Base-by-base conservation (phyloP, 768 basidiomycete species). In the Leucosporidium creatinivorum region DNA sequence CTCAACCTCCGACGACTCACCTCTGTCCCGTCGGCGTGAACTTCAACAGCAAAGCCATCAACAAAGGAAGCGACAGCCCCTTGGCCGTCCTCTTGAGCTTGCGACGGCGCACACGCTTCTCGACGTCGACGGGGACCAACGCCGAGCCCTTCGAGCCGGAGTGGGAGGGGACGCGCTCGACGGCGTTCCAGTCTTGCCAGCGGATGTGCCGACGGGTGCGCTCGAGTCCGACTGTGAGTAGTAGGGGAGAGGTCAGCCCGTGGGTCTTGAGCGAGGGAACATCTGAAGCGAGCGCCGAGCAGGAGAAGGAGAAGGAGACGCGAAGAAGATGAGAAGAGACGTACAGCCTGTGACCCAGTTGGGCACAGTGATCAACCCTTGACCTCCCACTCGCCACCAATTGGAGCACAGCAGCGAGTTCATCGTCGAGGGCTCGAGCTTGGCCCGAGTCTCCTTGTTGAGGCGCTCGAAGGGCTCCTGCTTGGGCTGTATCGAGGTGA, bases 401-500 rank as follows among this genome's bases (percentile, higher is more conserved):
- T 56, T 56, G 4, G 13, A 15, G 55, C 49, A 50, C 49, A 50
- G 49, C 49, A n/a, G 49, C 49, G 49, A 50, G 19, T 50, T 50
- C 33, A 36, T 36, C 33, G n/a, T 26, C 28, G 28, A 56, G 15
- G 26, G 6, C 5, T 30, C 55, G 28, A 58, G 30, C 23, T 25
- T 23, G 33, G 9, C 26, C 33, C 39, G 33, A 9, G 26, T 19
- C 36, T 58, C n/a, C 23, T 8, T 30, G 65, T 72, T 72, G 67
- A 63, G 68, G 1, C 15, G 0, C 17, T 49, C 44, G 54, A 72
- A 63, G 7, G 60, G 58, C 0, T 49, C 36, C 17, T 61, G 52
- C 44, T 63, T 68, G 28, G 65, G 64, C 26, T 68, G 64, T 58
- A 72, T 39, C 1, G 67, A 66, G 17, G 64, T 33, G 1, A 72